Evolutionary conservation across 192 early-diverging fungal genomes (phyloP), one percentile per base, ranked within the genome.

Genomic region (Coemansia sp.): DNA sequence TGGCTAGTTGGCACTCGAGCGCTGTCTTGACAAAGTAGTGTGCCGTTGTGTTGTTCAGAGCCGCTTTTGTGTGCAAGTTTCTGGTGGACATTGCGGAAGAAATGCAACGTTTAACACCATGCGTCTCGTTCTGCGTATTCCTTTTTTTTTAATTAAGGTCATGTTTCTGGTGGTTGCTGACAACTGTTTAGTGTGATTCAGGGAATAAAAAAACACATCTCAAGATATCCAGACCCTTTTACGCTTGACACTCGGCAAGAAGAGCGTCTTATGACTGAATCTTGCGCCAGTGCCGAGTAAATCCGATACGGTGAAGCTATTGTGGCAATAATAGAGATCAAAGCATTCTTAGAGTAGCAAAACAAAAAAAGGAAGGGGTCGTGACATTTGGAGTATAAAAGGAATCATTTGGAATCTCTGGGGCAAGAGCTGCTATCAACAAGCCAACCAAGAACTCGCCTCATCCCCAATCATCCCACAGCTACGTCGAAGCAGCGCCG

Each of bases 71-170:
- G 28, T 16, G 28, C 3, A 55, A 55, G 16, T 25, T 4, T 16
- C 52, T 53, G 28, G 52, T 5, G 48, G 52, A 25, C 28, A 53
- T 28, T 7, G 52, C 52, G 52, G 28, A 28, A 33, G 28, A 53
- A 28, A 14, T 53, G 52, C 52, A 53, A 53, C 52, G 52, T 53
- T 53, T n/a, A 28, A 53, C 10, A 53, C 52, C 52, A 16, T n/a
- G 52, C 26, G 45, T 48, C n/a, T 48, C 45, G 18, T 21, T 48
- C 18, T 21, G 45, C 21, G 28, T 53, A 13, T 53, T 53, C 12
- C 25, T 53, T 53, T 43, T 53, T 53, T 53, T 43, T 53, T 28
- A 53, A 53, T 53, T 53, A 53, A 53, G 28, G 28, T 53, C 52
- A 33, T 53, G 52, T 33, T 53, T 53, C 14, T 26, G 8, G n/a